Evolutionary conservation across 805 yeast species (phyloP).

Genomic region (Candida germanica): DNA sequence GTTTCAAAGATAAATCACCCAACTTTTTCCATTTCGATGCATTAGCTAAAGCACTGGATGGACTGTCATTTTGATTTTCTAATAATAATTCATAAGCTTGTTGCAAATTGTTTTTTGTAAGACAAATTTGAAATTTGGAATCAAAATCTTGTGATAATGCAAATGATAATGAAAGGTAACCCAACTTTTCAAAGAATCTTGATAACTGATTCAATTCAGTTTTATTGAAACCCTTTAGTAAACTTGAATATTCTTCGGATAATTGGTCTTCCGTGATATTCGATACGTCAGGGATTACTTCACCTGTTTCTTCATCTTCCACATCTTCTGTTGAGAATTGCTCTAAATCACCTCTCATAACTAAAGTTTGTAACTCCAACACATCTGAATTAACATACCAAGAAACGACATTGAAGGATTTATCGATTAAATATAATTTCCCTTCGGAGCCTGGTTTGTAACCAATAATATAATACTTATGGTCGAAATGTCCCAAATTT

Average conservation of each 20-base stretch:
- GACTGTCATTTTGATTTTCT: slow-evolving; percentile 40
- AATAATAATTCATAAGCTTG: slow-evolving; percentile 59
- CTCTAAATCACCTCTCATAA: slow-evolving; percentile 90
- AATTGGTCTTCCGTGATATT: slow-evolving; percentile 53
- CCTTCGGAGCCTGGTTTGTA: slow-evolving; percentile 83
- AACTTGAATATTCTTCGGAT: slow-evolving; percentile 44
- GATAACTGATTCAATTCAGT: slow-evolving; percentile 76
- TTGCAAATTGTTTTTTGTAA: slow-evolving; percentile 66
- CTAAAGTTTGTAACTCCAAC: slow-evolving; percentile 92
- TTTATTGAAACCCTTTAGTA: slow-evolving; percentile 58
- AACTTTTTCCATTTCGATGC: slow-evolving; percentile 77
- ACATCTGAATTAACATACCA: slow-evolving; percentile 82
- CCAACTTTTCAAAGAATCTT: slow-evolving; percentile 92
- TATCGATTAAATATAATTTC: slow-evolving; percentile 86
- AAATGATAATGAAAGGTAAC: slow-evolving; percentile 77
- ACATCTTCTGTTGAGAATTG: slow-evolving; percentile 39
- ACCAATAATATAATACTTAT: slow-evolving; percentile 80
- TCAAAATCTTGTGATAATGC: slow-evolving; percentile 82
- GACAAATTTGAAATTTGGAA: slow-evolving; percentile 87
- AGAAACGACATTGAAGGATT: slow-evolving; percentile 77
- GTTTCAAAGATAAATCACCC: slow-evolving; percentile 79
- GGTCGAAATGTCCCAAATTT: slow-evolving; percentile 90
- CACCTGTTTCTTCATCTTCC: slow-evolving; percentile 37
- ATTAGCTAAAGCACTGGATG: slow-evolving; percentile 40
- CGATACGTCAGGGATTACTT: slow-evolving; percentile 35